Percentiles rank a stretch among this genome's conserved stretches.
Evolutionary conservation across 140 eudicot species (phyloP).

Genomic region (Oenanthe javanica): DNA sequence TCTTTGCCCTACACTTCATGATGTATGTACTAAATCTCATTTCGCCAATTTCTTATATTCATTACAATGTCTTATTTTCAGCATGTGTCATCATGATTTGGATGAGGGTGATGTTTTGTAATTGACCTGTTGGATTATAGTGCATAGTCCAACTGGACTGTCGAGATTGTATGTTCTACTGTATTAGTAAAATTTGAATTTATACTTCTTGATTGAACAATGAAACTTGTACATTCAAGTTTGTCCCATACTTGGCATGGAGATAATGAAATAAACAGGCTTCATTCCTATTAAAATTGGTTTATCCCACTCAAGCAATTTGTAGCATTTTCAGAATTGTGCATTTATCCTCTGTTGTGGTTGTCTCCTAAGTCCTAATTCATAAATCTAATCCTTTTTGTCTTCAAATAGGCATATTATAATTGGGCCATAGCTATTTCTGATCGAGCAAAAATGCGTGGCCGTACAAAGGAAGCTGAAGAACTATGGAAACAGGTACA

Average conservation of each 20-base stretch:
- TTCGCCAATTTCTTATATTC: background rate
- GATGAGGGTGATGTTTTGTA: background rate
- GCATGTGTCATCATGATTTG: background rate
- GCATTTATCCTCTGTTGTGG: background rate
- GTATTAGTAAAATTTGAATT: background rate
- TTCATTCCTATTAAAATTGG: background rate
- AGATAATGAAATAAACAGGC: background rate
- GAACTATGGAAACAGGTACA: conserved; percentile 68
- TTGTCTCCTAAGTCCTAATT: background rate
- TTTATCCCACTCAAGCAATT: background rate
- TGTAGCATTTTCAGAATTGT: background rate
- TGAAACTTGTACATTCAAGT: background rate
- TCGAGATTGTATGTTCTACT: background rate
- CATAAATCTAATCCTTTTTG: background rate
- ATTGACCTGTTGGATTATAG: background rate
- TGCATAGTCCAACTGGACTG: background rate
- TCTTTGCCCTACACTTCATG: conserved; percentile 83
- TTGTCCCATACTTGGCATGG: background rate
- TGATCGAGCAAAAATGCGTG: conserved; percentile 91
- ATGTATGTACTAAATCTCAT: conserved; percentile 41
- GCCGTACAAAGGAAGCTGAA: conserved; percentile 97
- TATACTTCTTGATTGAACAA: background rate
- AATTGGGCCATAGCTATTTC: conserved; percentile 99
- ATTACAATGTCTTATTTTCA: background rate
- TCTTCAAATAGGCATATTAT: conserved; percentile 24